Base-by-base conservation (phyloP, 352 stramenopile species). In the Pilasporangium apinafurcum region DNA sequence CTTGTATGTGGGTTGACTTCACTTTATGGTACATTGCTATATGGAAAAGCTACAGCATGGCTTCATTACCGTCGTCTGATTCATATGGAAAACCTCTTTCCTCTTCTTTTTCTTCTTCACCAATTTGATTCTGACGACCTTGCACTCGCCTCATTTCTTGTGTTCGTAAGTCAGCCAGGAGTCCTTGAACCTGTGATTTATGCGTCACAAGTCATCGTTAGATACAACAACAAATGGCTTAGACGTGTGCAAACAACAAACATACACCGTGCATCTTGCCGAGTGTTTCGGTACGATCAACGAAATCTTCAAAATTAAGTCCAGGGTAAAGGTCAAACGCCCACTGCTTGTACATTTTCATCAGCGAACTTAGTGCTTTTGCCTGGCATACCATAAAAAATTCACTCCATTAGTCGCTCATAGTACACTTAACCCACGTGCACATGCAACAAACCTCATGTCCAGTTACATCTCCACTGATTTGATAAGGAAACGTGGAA, bases 271-370 rank as follows among this genome's bases (percentile, higher is more conserved):
- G 71, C 5, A 56, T 59, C 32, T 86, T 85, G 14, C 71, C 69
- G 8, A 91, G 36, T 17, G 45, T 48, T 48, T 90, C 77, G 5
- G 74, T 53, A 10, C 77, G 60, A 8, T 87, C 77, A 20, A 87
- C 51, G 42, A 92, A 87, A 50, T 92, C 77, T 27, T 90, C 80
- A 51, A 92, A 84, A 34, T 86, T 79, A n/a, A 90, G 62, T 0
- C 75, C 76, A 14, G 80, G 77, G 41, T 86, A 89, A 28, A 92
- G 58, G 35, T 90, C 80, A 48, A 82, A 92, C 10, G 80, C 80
- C 80, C 80, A 92, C 42, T 92, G 74, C 43, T 86, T 88, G 66
- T 92, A 92, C 71, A 83, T 83, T 34, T 75, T 75, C 9, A 92
- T 55, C 32, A 92, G 52, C 25, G 65, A 77, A 17, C 51, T 59